phyloP scores from a whole-genome alignment of 352 stramenopile genomes.

The Phytophthora constricta region DNA sequence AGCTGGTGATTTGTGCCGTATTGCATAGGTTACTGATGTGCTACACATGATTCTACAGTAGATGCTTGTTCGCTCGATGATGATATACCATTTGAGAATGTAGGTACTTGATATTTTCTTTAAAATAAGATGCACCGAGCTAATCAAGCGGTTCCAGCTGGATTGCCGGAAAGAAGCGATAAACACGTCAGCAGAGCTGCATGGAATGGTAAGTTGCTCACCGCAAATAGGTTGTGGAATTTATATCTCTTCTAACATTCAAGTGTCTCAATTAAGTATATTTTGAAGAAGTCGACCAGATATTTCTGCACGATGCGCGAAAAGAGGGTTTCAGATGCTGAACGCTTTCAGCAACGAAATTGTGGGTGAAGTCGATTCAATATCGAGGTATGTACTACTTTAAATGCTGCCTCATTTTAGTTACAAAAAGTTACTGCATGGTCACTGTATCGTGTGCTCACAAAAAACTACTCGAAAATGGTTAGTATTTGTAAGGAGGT shows the following conservation, averaged over 20 bases:
- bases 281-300: slow-evolving; percentile 46
- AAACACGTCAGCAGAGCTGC: slow-evolving; percentile 48
- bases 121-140: background rate
- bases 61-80: slow-evolving; percentile 10
- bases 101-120: background rate
- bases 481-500: slow-evolving; percentile 1
- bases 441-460: too few species aligned
- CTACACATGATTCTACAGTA: background rate
- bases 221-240: background rate
- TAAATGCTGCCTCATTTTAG: too few species aligned
- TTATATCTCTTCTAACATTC: background rate
- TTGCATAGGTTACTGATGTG: background rate
- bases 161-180: slow-evolving; percentile 33
- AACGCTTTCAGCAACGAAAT: slow-evolving; percentile 34
- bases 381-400: too few species aligned
- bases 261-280: slow-evolving; percentile 22
- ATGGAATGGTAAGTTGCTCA: slow-evolving; percentile 44
- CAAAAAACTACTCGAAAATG: too few species aligned
- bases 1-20: background rate
- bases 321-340: slow-evolving; percentile 47
- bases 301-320: slow-evolving; percentile 44
- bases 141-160: slow-evolving; percentile 24
- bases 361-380: slow-evolving; percentile 17
- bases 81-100: slow-evolving; percentile 10
- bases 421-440: slow-evolving; percentile 1